Percentiles rank a stretch among this genome's conserved stretches.
These are phyloP conservation scores for Amoebophrya sp. DNA, from an alignment of 169 alveolate genomes.

Conservation along the genomic window DNA sequence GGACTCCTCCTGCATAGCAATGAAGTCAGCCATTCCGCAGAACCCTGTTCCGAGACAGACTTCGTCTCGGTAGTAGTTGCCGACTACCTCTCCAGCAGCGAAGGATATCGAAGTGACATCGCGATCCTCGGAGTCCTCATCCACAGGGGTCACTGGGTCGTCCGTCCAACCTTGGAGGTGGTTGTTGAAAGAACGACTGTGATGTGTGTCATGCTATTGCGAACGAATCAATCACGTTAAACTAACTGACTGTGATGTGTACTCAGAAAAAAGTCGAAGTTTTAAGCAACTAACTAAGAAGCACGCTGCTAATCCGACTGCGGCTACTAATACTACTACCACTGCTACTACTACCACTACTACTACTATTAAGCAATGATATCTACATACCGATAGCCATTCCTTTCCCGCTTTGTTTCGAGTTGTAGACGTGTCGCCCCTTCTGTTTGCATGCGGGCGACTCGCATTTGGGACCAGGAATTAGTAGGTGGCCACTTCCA, in stretches of 20 bases:
- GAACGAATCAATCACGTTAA: no score
- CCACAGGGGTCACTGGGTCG: not conserved
- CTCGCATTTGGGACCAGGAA: not conserved
- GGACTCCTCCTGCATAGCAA: not conserved
- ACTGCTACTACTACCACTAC: no score
- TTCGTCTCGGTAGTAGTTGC: not conserved
- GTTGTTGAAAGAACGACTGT: no score
- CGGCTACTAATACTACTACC: no score
- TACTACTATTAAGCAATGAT: no score
- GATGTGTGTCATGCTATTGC: no score
- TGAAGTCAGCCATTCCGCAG: not conserved
- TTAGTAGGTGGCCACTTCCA: not conserved
- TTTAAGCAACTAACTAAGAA: no score
- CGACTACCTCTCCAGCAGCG: slow-evolving; percentile 12
- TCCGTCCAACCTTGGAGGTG: slow-evolving; percentile 23
- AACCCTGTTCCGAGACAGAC: not conserved
- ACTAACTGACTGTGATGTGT: no score
- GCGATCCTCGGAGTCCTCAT: not conserved
- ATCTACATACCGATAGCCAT: slow-evolving; percentile 15
- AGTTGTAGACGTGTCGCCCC: not conserved
- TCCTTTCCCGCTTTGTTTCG: not conserved
- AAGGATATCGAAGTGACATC: not conserved
- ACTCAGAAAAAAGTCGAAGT: no score
- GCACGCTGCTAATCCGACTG: no score
- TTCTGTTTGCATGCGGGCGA: not conserved